phyloP scores from a whole-genome alignment of 306 rosid genomes.

The Ochetophila trinervis region DNA sequence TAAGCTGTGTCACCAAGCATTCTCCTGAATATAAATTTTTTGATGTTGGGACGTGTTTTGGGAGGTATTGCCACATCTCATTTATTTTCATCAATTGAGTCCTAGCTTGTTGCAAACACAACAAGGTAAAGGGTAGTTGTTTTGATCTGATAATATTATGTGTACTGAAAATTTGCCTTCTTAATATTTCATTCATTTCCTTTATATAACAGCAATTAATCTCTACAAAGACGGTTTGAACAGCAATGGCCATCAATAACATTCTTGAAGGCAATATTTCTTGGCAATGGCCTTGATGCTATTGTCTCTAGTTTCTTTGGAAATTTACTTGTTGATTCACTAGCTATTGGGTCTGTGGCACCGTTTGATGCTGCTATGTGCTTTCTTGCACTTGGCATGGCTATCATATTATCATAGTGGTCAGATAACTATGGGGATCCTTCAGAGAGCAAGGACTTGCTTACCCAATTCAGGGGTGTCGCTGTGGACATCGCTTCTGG shows the following conservation, averaged over 20 bases:
- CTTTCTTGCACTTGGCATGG: conserved; percentile 95
- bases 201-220: not conserved
- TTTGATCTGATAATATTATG: not conserved
- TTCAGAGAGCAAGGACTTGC: conserved; percentile 88
- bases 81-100: conserved; percentile 92
- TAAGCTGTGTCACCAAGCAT: conserved; percentile 97
- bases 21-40: conserved; percentile 81
- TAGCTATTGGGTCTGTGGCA: conserved; percentile 95
- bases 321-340: conserved; percentile 77
- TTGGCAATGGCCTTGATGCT: conserved; percentile 97
- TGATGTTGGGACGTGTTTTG: conserved; percentile 97
- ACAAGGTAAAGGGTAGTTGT: conserved; percentile 56
- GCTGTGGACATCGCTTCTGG: conserved; percentile 99
- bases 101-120: conserved; percentile 99
- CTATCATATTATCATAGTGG: conserved; percentile 78
- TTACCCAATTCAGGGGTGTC: conserved; percentile 90
- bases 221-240: conserved; percentile 84
- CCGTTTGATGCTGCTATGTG: conserved; percentile 98
- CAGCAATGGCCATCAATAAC: conserved; percentile 95
- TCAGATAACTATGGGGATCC: conserved; percentile 88
- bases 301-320: conserved; percentile 91
- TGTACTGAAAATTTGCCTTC: not conserved
- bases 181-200: not conserved
- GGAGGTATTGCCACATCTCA: conserved; percentile 99
- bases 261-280: conserved; percentile 95